Evolutionary conservation across 83 land plant species (phyloP).

Genomic region (Diphasiastrum complanatum): DNA sequence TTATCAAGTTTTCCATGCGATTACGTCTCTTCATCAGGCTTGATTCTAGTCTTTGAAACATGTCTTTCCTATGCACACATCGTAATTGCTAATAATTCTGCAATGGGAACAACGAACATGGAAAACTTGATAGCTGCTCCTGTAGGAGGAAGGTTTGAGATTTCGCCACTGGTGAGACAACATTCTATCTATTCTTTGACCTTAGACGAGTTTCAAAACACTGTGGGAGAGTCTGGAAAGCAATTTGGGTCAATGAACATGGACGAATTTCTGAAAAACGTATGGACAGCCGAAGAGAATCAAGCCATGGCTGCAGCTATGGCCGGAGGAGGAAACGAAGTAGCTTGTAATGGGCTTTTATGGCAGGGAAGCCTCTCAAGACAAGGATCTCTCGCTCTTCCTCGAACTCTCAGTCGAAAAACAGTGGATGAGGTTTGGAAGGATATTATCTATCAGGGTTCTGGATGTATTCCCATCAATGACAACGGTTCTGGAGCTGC

Average conservation of each 20-base stretch:
- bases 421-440: slow-evolving; percentile 19
- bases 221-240: not conserved
- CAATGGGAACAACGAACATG: too few species aligned
- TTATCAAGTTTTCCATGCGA: too few species aligned
- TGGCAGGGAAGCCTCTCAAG: not conserved
- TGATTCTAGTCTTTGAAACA: too few species aligned
- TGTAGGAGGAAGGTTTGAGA: too few species aligned
- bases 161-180: not conserved
- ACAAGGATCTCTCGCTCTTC: not conserved
- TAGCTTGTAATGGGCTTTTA: not conserved
- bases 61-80: too few species aligned
- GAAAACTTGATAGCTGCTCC: too few species aligned
- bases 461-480: too few species aligned
- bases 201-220: not conserved
- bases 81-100: too few species aligned
- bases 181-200: not conserved
- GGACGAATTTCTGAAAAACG: too few species aligned
- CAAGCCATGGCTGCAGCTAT: not conserved
- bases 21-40: too few species aligned
- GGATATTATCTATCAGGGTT: too few species aligned
- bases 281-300: too few species aligned
- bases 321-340: not conserved
- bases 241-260: not conserved
- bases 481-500: not conserved
- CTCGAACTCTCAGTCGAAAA: slow-evolving; percentile 9